phyloP scores from a whole-genome alignment of 2,329 filamentous ascomycete species.

The Neonectria sp. region DNA sequence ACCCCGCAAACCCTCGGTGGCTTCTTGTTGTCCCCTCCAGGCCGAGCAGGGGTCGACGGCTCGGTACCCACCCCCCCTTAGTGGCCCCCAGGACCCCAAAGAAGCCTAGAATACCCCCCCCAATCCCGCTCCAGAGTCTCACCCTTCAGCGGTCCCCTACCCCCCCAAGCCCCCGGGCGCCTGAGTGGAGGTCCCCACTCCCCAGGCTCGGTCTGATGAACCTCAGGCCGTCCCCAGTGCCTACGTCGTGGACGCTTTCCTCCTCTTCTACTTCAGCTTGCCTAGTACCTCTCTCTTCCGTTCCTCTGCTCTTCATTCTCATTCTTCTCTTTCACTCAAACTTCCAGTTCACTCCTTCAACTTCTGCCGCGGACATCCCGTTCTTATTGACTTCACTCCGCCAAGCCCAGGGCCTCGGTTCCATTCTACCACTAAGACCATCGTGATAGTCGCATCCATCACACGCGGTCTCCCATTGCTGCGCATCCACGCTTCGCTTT shows the following conservation, averaged over 20 bases:
- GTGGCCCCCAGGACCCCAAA: slow-evolving; percentile 17
- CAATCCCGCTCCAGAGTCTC: slow-evolving; percentile 22
- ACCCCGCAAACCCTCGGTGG: slow-evolving; percentile 31
- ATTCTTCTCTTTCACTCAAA: slow-evolving; percentile 12
- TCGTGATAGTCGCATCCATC: slow-evolving; percentile 28
- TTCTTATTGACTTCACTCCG: slow-evolving; percentile 5
- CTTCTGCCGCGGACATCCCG: slow-evolving; percentile 1
- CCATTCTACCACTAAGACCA: slow-evolving; percentile 11
- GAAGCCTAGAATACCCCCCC: slow-evolving; percentile 10
- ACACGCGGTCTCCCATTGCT: slow-evolving; percentile 11
- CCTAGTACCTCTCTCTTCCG: not conserved
- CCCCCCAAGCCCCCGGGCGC: slow-evolving; percentile 16
- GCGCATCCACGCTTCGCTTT: slow-evolving; percentile 13
- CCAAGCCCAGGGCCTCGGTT: slow-evolving; percentile 12
- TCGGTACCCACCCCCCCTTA: slow-evolving; percentile 10
- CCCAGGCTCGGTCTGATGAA: slow-evolving; percentile 26
- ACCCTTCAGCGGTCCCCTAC: slow-evolving; percentile 13
- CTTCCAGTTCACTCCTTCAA: slow-evolving; percentile 17
- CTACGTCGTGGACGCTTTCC: slow-evolving; percentile 21
- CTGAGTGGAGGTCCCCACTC: slow-evolving; percentile 30
- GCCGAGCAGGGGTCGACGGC: slow-evolving; percentile 16
- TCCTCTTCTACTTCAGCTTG: slow-evolving; percentile 23
- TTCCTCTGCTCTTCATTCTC: slow-evolving; percentile 26
- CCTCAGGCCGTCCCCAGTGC: slow-evolving; percentile 29
- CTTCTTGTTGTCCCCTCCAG: slow-evolving; percentile 13